These are phyloP conservation scores for Lasiodiplodia citricola DNA, from an alignment of 2,329 filamentous ascomycete species.

Conservation along the genomic window DNA sequence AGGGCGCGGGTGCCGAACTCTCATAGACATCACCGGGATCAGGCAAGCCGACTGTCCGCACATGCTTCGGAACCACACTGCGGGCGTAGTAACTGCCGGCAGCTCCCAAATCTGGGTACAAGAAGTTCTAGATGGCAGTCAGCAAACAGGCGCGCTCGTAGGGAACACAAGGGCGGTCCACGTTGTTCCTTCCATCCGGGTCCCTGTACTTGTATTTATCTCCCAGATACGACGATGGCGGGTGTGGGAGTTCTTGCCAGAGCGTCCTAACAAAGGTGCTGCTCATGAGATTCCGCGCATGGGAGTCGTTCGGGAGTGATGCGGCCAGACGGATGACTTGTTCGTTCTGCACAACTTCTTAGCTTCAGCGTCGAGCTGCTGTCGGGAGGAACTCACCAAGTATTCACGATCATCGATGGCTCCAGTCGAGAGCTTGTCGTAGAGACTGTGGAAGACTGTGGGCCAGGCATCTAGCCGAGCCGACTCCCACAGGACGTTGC, in stretches of 20 bases:
- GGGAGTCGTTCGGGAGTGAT: neutral
- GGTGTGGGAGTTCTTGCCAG: conserved; percentile 49
- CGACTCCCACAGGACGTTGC: neutral
- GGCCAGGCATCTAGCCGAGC: neutral
- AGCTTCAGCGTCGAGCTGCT: neutral
- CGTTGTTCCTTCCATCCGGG: conserved; percentile 49
- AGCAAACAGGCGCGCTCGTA: conserved; percentile 43
- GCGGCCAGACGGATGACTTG: conserved; percentile 3
- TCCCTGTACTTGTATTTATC: conserved; percentile 46
- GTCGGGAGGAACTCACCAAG: neutral
- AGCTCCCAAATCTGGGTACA: conserved; percentile 64
- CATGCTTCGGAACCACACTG: conserved; percentile 59
- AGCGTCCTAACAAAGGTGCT: conserved; percentile 36
- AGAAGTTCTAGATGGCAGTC: conserved; percentile 50
- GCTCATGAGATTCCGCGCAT: neutral
- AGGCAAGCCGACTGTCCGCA: conserved; percentile 50
- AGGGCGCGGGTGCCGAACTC: conserved; percentile 33
- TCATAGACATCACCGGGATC: conserved; percentile 2
- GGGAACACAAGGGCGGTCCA: neutral
- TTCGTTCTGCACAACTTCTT: neutral
- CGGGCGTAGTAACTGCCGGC: conserved; percentile 67
- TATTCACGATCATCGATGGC: neutral
- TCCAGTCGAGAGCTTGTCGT: neutral
- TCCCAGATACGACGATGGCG: conserved; percentile 41
- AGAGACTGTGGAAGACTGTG: neutral